Conservation (phyloP, 805 yeast genomes). For the Pichia occidentalis region DNA sequence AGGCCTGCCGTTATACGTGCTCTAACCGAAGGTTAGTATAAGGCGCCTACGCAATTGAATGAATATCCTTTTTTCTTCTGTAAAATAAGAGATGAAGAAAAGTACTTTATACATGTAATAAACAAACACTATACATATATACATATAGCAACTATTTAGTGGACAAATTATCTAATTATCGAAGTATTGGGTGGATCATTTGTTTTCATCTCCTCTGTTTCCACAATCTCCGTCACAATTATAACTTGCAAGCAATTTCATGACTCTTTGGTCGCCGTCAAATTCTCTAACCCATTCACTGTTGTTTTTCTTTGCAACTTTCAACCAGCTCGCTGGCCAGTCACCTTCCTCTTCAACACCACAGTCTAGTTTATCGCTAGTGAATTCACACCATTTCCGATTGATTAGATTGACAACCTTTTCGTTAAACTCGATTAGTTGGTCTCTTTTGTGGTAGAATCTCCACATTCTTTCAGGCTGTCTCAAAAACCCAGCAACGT, state of each 20-base stretch:
- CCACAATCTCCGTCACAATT: slow-evolving; percentile 16
- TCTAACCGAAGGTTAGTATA: slow-evolving; percentile 28
- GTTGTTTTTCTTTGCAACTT: slow-evolving; percentile 59
- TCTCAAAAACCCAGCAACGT: slow-evolving; percentile 68
- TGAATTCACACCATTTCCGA: slow-evolving; percentile 51
- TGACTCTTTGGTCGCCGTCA: slow-evolving; percentile 60
- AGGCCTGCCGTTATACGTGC: slow-evolving; percentile 89
- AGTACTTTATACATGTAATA: too few relatives aligned
- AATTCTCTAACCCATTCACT: slow-evolving; percentile 89
- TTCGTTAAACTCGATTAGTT: slow-evolving; percentile 30
- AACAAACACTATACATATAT: neutral
- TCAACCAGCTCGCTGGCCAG: slow-evolving; percentile 86
- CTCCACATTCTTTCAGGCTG: slow-evolving; percentile 73
- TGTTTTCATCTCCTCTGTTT: slow-evolving; percentile 11
- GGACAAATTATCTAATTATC: too few relatives aligned
- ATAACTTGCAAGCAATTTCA: slow-evolving; percentile 45
- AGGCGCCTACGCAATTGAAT: too few relatives aligned
- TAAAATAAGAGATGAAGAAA: too few relatives aligned
- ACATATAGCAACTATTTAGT: too few relatives aligned
- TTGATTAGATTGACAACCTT: slow-evolving; percentile 20
- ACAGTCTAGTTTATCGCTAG: slow-evolving; percentile 34
- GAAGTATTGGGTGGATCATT: too few relatives aligned
- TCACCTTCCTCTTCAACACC: slow-evolving; percentile 65
- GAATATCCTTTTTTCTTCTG: too few relatives aligned
- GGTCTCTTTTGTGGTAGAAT: slow-evolving; percentile 66